These are phyloP conservation scores for Monosporozyma unispora DNA, from an alignment of 805 yeast species.

Conservation along the genomic window DNA sequence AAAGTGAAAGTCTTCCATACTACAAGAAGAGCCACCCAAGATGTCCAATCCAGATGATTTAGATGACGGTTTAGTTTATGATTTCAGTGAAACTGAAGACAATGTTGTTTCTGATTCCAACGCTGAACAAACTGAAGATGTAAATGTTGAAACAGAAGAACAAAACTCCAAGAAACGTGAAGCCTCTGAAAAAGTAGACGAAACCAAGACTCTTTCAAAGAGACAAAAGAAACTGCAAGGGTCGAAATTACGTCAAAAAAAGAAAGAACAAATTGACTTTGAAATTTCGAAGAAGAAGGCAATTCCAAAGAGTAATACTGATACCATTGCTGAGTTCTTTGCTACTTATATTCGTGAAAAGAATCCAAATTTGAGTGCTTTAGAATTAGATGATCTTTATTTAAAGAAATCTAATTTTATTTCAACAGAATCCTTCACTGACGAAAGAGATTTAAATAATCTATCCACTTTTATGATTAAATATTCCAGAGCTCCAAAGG, in stretches of 20 bases:
- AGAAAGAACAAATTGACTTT: constrained; percentile 55
- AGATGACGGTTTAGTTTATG: constrained; percentile 69
- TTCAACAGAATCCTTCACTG: constrained; percentile 51
- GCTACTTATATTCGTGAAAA: constrained; percentile 50
- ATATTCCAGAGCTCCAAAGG: constrained; percentile 39
- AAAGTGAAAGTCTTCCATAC: too few relatives aligned
- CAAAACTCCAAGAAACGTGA: constrained; percentile 9
- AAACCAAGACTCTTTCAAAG: constrained; percentile 14
- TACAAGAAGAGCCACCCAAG: background rate
- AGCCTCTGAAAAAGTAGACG: constrained; percentile 9
- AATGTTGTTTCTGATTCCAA: constrained; percentile 27
- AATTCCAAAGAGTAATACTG: constrained; percentile 48
- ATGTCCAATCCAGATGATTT: constrained; percentile 54
- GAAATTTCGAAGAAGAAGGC: constrained; percentile 49
- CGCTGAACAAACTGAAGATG: constrained; percentile 11
- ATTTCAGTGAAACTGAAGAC: constrained; percentile 32
- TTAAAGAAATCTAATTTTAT: constrained; percentile 48
- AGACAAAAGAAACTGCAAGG: constrained; percentile 27
- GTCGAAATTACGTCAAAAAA: constrained; percentile 49
- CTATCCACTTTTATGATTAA: constrained; percentile 45
- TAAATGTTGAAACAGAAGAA: background rate
- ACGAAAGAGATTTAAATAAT: constrained; percentile 46
- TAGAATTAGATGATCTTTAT: constrained; percentile 64
- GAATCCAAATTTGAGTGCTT: constrained; percentile 59
- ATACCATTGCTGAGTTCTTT: constrained; percentile 57